Conservation (phyloP, 2,329 filamentous ascomycete species). For the Arthrocladium fulminans region DNA sequence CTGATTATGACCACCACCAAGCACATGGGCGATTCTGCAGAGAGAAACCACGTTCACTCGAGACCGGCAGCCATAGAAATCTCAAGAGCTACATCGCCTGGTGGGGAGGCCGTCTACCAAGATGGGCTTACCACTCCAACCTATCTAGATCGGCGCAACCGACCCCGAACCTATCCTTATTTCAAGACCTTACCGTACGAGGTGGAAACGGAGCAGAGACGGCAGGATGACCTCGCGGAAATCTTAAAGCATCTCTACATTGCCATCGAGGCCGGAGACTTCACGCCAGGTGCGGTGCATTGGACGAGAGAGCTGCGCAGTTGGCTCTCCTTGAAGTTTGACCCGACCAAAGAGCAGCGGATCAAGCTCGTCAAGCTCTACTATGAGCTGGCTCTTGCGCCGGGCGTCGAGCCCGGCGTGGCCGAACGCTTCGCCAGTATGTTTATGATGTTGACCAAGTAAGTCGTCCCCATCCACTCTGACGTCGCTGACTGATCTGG, state of each 20-base stretch:
- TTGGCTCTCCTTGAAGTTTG: slow-evolving; percentile 96
- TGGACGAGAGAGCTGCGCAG: slow-evolving; percentile 94
- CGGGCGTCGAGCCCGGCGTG: slow-evolving; percentile 71
- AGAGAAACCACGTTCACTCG: not conserved
- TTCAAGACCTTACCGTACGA: slow-evolving; percentile 81
- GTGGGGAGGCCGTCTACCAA: slow-evolving; percentile 41
- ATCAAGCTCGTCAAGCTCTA: slow-evolving; percentile 82
- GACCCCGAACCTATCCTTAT: slow-evolving; percentile 86
- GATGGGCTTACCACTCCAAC: slow-evolving; percentile 43
- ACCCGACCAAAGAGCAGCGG: slow-evolving; percentile 76
- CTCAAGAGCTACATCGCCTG: slow-evolving; percentile 79
- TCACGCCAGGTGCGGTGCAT: slow-evolving; percentile 83
- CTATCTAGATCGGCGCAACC: slow-evolving; percentile 57
- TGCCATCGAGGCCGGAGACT: slow-evolving; percentile 83
- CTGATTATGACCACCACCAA: slow-evolving; percentile 7
- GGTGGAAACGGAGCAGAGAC: slow-evolving; percentile 69
- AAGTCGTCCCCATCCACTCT: slow-evolving; percentile 29
- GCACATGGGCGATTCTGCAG: slow-evolving; percentile 2
- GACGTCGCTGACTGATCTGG: slow-evolving; percentile 24
- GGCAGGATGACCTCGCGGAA: slow-evolving; percentile 69
- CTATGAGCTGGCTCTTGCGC: slow-evolving; percentile 85
- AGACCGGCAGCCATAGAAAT: slow-evolving; percentile 46
- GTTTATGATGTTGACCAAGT: slow-evolving; percentile 95
- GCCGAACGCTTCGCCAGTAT: slow-evolving; percentile 91
- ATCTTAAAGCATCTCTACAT: slow-evolving; percentile 94